These are phyloP conservation scores for Boletus rubroflammeus DNA, from an alignment of 768 basidiomycete genomes.

Conservation along the genomic window DNA sequence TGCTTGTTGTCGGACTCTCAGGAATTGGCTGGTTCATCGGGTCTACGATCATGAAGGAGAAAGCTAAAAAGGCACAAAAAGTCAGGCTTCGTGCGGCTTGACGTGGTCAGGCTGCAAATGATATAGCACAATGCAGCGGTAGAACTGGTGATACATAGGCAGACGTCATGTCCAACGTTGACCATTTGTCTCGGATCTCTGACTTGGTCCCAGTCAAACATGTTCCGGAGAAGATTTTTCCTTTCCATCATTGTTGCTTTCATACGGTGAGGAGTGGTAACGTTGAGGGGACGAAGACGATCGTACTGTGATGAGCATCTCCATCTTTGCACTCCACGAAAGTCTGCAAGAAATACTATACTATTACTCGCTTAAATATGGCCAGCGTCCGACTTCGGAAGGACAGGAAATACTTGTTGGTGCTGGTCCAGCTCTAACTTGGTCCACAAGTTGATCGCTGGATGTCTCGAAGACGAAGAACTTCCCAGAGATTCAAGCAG, in stretches of 20 bases:
- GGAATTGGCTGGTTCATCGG: constrained; percentile 81
- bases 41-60: constrained; percentile 70
- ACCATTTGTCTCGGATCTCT: too few species aligned
- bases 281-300: neutral
- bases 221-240: neutral
- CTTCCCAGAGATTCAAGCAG: constrained; percentile 38
- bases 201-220: too few species aligned
- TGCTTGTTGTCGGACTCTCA: constrained; percentile 77
- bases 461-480: constrained; percentile 7
- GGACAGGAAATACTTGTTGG: neutral
- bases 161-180: neutral
- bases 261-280: neutral
- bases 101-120: constrained; percentile 8
- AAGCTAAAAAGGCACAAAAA: constrained; percentile 60
- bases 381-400: neutral
- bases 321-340: too few species aligned
- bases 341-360: neutral
- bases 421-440: neutral
- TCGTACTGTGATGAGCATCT: too few species aligned
- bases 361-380: neutral
- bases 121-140: neutral
- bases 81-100: constrained; percentile 60
- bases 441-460: neutral
- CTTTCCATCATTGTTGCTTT: neutral
- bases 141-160: neutral